Base-by-base conservation (phyloP, 192 early-diverging fungal species). In the Entomortierella beljakovae region DNA sequence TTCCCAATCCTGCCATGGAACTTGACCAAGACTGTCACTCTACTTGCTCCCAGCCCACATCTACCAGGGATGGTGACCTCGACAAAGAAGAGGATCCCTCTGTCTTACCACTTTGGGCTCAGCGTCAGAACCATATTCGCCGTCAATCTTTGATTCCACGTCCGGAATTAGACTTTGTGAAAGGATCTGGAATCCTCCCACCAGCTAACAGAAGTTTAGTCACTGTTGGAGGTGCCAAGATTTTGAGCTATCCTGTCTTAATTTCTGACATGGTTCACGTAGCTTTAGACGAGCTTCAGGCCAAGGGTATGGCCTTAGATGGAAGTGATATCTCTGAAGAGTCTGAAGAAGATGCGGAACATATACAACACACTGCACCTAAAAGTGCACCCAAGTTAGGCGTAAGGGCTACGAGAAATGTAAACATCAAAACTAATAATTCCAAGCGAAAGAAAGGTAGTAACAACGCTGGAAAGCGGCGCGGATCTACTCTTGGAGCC, bases 91-190 rank as follows among this genome's bases (percentile, higher is more conserved):
- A 53, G 48, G 29, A 56, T 28, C 53, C 38, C 1, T 53, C 49
- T 8, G 29, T 38, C 2, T 42, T 79, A 13, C 75, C 75, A 11
- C 62, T 79, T 22, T 64, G 75, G 61, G 75, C 60, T 22, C 75
- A 79, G 50, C 61, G 75, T 2, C 67, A 70, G 26, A 26, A 63
- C 35, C 61, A 63, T 25, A 79, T 79, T 25, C 75, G 75, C 15
- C 75, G 75, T 20, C 75, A 70, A 28, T 79, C 75, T 4, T 49
- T 70, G 32, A 64, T 79, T 32, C 75, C 75, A 31, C 75, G 75
- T 11, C 67, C 54, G 0, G 75, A 79, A 11, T 48, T 77, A 20
- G 73, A 77, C 26, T 77, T 77, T 46, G 61, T 77, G 1, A 63
- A 54, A 9, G 73, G 73, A 57, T 77, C 73, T 0, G 75, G 75